These are phyloP conservation scores for Gastroboletus turbinatus DNA, from an alignment of 1,284 basidiomycete species.

Conservation along the genomic window DNA sequence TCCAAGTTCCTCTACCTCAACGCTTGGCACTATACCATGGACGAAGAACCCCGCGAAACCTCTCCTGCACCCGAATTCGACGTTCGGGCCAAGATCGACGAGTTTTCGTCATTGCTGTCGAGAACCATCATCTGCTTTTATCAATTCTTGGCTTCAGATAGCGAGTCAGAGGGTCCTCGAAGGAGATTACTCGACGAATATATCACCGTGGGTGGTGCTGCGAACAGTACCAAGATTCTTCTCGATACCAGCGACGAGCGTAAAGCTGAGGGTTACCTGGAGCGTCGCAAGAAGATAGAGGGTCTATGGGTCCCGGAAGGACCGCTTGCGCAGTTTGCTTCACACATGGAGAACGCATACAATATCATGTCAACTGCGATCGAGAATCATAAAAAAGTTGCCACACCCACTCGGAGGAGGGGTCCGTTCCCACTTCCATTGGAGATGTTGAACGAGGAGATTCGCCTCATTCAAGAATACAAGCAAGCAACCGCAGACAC, in stretches of 20 bases:
- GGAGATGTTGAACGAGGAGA: constrained; percentile 25
- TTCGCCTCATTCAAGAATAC: constrained; percentile 24
- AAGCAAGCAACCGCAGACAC: constrained; percentile 15
- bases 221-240: constrained; percentile 28
- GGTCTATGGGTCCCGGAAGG: constrained; percentile 19
- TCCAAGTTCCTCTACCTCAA: neutral
- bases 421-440: constrained; percentile 23
- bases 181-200: constrained; percentile 29
- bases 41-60: neutral
- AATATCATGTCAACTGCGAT: constrained; percentile 24
- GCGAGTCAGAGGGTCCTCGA: constrained; percentile 25
- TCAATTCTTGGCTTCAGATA: constrained; percentile 32
- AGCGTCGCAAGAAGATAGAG: constrained; percentile 23
- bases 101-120: constrained; percentile 23
- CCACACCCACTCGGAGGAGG: constrained; percentile 14
- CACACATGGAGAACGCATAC: constrained; percentile 23
- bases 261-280: constrained; percentile 24
- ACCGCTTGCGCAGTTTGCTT: constrained; percentile 19
- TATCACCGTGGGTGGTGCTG: constrained; percentile 29
- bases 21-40: constrained; percentile 13
- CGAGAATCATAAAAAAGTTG: constrained; percentile 20
- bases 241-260: constrained; percentile 26
- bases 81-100: constrained; percentile 24
- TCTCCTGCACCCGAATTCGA: constrained; percentile 15
- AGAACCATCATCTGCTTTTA: constrained; percentile 30